Evolutionary conservation across 164 flowering plant species (phyloP).

Genomic region (grape (Vitis vinifera)): ASM3070453v1 NC_081821.1:1698501-1699000

Average conservation of each 20-base stretch:
- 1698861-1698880: background rate
- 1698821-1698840: constrained; percentile 63
- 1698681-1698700: constrained; percentile 49
- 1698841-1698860: constrained; percentile 18
- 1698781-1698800: constrained; percentile 22
- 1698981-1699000: constrained; percentile 35
- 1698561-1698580: background rate
- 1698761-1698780: constrained; percentile 34
- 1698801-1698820: constrained; percentile 31
- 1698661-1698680: constrained; percentile 25
- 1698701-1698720: constrained; percentile 37
- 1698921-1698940: background rate
- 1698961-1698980: constrained; percentile 50
- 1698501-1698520: constrained; percentile 57
- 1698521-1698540: constrained; percentile 54
- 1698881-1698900: too few relatives aligned
- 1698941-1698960: constrained; percentile 30
- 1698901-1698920: too few relatives aligned
- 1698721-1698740: constrained; percentile 52
- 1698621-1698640: constrained; percentile 50
- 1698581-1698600: background rate
- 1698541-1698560: background rate
- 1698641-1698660: constrained; percentile 34
- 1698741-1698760: constrained; percentile 37
- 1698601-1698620: background rate